Conservation (phyloP, 306 rosid species). For the Pyrus pyrifolia region DNA sequence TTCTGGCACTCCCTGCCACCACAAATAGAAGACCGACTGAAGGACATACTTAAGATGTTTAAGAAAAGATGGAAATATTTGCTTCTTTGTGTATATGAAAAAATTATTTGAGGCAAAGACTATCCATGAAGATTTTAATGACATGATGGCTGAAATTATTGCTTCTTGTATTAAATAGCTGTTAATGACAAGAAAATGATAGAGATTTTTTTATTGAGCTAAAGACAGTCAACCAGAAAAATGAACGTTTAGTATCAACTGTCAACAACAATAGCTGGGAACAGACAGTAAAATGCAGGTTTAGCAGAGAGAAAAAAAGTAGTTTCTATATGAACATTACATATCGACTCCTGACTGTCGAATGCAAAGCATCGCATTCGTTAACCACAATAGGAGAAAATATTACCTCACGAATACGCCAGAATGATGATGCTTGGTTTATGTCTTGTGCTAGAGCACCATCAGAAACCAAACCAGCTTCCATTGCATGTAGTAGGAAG, state of each 20-base stretch:
- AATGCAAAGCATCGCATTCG: background rate
- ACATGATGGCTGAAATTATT: background rate
- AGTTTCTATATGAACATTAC: background rate
- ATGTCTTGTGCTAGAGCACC: constrained; percentile 94
- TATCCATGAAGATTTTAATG: background rate
- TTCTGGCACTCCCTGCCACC: constrained; percentile 73
- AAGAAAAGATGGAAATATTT: background rate
- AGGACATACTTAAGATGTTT: background rate
- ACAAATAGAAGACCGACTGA: background rate
- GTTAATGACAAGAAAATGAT: background rate
- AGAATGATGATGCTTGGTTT: constrained; percentile 86
- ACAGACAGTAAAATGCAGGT: background rate
- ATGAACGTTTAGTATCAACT: too few species aligned
- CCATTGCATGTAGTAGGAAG: constrained; percentile 75
- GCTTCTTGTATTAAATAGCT: background rate
- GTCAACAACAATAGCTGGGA: background rate
- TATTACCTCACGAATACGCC: constrained; percentile 87
- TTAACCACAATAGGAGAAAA: background rate
- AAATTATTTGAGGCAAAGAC: background rate
- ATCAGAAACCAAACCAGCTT: constrained; percentile 76
- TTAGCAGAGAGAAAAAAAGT: background rate
- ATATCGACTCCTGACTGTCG: background rate
- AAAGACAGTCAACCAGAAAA: too few species aligned
- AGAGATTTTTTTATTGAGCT: background rate
- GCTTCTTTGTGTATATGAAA: background rate